These are phyloP conservation scores for Aspergillus intermedius DNA, from an alignment of 2,329 filamentous ascomycete species.

Conservation along the genomic window DNA sequence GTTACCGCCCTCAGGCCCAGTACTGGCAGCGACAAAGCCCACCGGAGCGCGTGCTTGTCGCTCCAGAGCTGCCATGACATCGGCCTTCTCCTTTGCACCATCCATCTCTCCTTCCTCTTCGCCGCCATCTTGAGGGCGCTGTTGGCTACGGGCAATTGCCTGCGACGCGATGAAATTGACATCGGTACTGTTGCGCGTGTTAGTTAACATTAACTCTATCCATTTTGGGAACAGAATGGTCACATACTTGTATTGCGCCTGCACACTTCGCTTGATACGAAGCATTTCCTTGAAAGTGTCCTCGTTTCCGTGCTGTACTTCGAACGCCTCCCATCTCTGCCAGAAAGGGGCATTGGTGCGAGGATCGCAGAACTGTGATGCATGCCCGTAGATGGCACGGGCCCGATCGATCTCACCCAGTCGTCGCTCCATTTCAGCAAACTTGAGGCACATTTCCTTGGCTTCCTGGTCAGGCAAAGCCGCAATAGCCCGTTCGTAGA, in stretches of 20 bases:
- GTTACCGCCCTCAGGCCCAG: conserved; percentile 60
- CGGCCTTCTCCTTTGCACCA: conserved; percentile 48
- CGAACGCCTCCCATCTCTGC: conserved; percentile 95
- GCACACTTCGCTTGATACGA: conserved; percentile 91
- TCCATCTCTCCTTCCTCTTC: conserved; percentile 40
- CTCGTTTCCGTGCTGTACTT: conserved; percentile 96
- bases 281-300: conserved; percentile 99
- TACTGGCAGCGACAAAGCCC: conserved; percentile 85
- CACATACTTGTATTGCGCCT: conserved; percentile 85
- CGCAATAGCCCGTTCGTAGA: conserved; percentile 92
- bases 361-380: conserved; percentile 94
- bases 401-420: conserved; percentile 92
- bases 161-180: conserved; percentile 98
- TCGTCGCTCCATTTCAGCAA: conserved; percentile 91
- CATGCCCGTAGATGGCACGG: conserved; percentile 91
- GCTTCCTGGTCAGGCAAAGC: conserved; percentile 90
- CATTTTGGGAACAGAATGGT: background rate
- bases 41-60: conserved; percentile 79
- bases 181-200: conserved; percentile 58
- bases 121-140: conserved; percentile 36
- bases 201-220: conserved; percentile 20
- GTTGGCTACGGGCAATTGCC: conserved; percentile 74
- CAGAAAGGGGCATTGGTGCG: conserved; percentile 85
- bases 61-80: conserved; percentile 87
- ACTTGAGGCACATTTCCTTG: conserved; percentile 97